Base-by-base conservation (phyloP, 768 basidiomycete species). In the Terana coerulea region DNA sequence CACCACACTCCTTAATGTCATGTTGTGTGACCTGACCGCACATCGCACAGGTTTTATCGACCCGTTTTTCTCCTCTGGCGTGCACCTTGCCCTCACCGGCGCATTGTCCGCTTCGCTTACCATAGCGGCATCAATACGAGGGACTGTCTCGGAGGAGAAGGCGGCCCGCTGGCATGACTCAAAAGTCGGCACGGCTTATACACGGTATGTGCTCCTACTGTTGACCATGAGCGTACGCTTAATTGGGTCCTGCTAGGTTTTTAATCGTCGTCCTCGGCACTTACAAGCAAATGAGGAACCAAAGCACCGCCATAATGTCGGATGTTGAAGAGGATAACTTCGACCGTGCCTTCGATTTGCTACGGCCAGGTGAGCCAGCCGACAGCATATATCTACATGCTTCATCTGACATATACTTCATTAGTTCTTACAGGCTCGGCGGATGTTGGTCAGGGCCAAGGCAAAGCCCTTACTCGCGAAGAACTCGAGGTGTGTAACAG, bases 341-440 rank as follows among this genome's bases (percentile, higher is more conserved):
- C 57, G 83, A 84, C 59, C 72, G 79, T 22, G 81, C 81, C 19
- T 83, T 84, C 61, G 64, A 75, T 11, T 74, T 76, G 58, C 69
- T 84, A 43, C 69, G 81, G 26, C 83, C 83, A 51, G 75, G 81
- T 81, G 40, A 43, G 72, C 14, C 6, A 14, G 17, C n/a, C 42
- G 21, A 22, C 40, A 41, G 11, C 11, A 12, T 9, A 12, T 41
- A n/a, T 10, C 33, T 10, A 22, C 40, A 41, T 12, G 21, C 21
- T 25, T 25, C 14, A 10, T 30, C 44, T 22, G 21, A 25, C 28
- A 46, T 25, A 22, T 25, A 24, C 26, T 29, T 15, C 14, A 30
- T 7, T 24, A 44, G 86, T 88, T 26, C 86, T 88, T 34, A 86
- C 87, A 64, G 86, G 86, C 2, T 83, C 81, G 33, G 81, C 80